Evolutionary conservation across 2,329 filamentous ascomycete species (phyloP), one percentile per base, ranked within the genome.

Genomic region (Curvularia lunata): DNA sequence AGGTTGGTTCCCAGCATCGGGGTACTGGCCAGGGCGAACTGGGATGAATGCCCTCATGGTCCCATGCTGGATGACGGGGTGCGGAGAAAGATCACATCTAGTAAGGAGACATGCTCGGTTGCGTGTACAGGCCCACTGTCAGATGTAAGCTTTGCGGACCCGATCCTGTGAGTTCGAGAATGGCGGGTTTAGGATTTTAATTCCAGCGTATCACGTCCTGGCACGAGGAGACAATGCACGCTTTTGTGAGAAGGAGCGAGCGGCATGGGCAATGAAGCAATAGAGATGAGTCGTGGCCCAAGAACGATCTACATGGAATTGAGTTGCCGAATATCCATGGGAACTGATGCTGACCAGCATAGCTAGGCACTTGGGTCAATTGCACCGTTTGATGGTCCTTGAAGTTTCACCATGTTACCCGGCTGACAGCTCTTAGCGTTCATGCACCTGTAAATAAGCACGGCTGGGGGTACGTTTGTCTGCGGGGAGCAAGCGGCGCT

Each of bases 71-170:
- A 49, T 59, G 59, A 58, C 56, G 46, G 52, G 51, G 66, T 70
- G 70, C 67, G 69, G 68, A 73, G 69, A 65, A 67, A 37, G 28
- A 18, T 45, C 47, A 40, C 54, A 58, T 49, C 43, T 59, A 61
- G 62, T 65, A 51, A 56, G 55, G 37, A 56, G 45, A 23, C 42
- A 56, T 61, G 59, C 42, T 61, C 30, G 56, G 49, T 54, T 61
- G 55, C 55, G 54, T 63, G 56, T 37, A 38, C 37, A 52, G 62
- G 49, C 64, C 57, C 63, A 56, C 63, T 62, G 46, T 52, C 54
- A 50, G 41, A 59, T 53, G 58, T 60, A 61, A 62, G 46, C 40
- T 56, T 56, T 72, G 69, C 67, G 67, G 69, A 71, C 30, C 67
- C 69, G 70, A 61, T 62, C 42, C 48, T 63, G 59, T 53, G 50